A percentile compares a stretch with the other conserved stretches of the same genome.
phyloP scores from a whole-genome alignment of 192 early-diverging fungal genomes.

The Chytriomyces hyalinus region DNA sequence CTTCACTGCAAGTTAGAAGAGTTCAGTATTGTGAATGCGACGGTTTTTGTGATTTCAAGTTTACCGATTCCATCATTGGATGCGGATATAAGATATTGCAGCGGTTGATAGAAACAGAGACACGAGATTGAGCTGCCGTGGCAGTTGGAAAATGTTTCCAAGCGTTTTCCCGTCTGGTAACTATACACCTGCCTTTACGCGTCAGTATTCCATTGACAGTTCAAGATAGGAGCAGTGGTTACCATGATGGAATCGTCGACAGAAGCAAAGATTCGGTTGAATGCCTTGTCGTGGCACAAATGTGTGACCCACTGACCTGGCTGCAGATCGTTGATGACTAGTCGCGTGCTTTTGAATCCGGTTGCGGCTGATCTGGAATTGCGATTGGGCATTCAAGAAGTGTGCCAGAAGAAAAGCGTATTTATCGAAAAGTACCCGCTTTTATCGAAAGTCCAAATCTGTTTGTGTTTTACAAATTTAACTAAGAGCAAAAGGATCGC shows the following conservation, averaged over 20 bases:
- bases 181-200: conserved; percentile 52
- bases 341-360: conserved; percentile 41
- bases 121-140: conserved; percentile 53
- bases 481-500: not conserved
- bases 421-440: not conserved
- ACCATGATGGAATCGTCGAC: conserved; percentile 50
- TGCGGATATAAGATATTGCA: conserved; percentile 52
- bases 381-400: not conserved
- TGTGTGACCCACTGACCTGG: conserved; percentile 55
- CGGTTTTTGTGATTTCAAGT: not conserved
- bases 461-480: not conserved
- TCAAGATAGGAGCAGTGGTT: not conserved
- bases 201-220: not conserved
- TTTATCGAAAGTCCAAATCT: conserved; percentile 52
- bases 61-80: conserved; percentile 56
- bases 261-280: conserved; percentile 50
- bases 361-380: conserved; percentile 11
- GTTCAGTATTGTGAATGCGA: not conserved
- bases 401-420: not conserved
- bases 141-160: conserved; percentile 44
- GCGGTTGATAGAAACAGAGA: conserved; percentile 45
- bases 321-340: conserved; percentile 49
- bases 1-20: conserved; percentile 47
- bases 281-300: conserved; percentile 27
- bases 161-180: conserved; percentile 44